Base-by-base conservation (phyloP, 352 stramenopile species). In the Phytophthora uliginosa region DNA sequence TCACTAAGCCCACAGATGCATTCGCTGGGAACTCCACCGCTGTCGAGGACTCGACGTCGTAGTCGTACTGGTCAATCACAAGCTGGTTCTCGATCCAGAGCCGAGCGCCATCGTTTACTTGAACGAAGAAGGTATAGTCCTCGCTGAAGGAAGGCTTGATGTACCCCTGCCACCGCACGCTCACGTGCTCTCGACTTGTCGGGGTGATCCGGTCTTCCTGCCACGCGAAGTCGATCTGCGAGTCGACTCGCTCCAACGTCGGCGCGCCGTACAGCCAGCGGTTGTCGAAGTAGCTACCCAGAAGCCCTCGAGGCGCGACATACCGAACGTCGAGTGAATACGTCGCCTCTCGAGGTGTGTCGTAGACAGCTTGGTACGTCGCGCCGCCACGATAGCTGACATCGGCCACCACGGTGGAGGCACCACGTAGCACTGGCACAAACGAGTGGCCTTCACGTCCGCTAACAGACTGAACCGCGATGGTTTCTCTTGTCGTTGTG, bases 221-320 rank as follows among this genome's bases (percentile, higher is more conserved):
- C 97, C 97, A 99, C 3, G 81, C 68, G 73, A 99, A 99, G 69
- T 98, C 85, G 56, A 99, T 87, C 4, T 78, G 69, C 9, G 74
- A 48, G 71, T 99, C 97, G 3, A 99, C 74, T 18, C 96, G 88
- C 47, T 86, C 87, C 1, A 98, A 42, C 26, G 91, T 84, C 7
- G 96, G 88, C 7, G 82, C 79, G 12, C 93, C 95, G 55, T 97
- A 94, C 24, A 99, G 79, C 97, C 97, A 99, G 0, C 96, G 87
- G 72, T 99, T 99, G 74, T 98, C 98, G 68, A 97, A 99, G 74
- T 99, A 99, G 68, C 92, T 84, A 0, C 92, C 97, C 7, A 88
- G 36, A 3, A 99, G 82, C 4, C 97, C 97, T 55, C 84, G 86
- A 22, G 81, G 79, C n/a, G 81, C 67, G 6, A 90, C 89, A 64